A percentile compares a stretch with the other conserved stretches of the same genome.
phyloP scores from a whole-genome alignment of 176 grass and related monocot genomes.

The Oryza punctata region DNA sequence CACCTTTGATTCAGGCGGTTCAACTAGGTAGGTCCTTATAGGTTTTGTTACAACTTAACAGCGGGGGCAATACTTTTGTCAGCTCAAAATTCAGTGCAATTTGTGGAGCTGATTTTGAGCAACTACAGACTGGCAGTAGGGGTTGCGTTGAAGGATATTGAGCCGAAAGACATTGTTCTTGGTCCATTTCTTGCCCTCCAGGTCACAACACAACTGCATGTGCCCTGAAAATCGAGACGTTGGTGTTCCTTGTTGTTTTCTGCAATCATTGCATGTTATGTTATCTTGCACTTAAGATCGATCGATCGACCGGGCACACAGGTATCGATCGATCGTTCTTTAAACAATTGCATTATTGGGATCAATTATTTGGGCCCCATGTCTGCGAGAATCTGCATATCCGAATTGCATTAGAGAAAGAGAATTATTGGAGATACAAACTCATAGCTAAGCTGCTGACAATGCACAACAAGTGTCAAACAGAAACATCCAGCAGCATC shows the following conservation, averaged over 20 bases:
- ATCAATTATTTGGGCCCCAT: background rate
- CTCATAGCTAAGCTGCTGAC: background rate
- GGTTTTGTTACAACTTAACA: too few species aligned
- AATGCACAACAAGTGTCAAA: background rate
- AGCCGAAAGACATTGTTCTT: background rate
- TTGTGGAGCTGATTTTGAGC: background rate
- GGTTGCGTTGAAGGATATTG: background rate
- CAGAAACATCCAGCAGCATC: background rate
- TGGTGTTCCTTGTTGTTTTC: background rate
- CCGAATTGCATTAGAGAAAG: conserved; percentile 12
- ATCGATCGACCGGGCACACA: background rate
- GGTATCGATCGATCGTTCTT: background rate
- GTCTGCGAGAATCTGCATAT: background rate
- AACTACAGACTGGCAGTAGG: background rate
- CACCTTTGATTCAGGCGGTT: too few species aligned
- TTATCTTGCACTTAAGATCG: background rate
- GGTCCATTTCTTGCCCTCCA: background rate
- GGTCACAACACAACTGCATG: background rate
- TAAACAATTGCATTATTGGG: conserved; percentile 45
- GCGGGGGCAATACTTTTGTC: too few species aligned
- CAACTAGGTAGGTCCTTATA: too few species aligned
- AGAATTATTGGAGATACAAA: conserved; percentile 34
- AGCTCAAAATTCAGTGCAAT: too few species aligned
- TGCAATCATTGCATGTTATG: conserved; percentile 1
- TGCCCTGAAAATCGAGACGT: background rate